phyloP scores from a whole-genome alignment of 2,329 filamentous ascomycete genomes.

The Nannizziopsis arthrosporioides region DNA sequence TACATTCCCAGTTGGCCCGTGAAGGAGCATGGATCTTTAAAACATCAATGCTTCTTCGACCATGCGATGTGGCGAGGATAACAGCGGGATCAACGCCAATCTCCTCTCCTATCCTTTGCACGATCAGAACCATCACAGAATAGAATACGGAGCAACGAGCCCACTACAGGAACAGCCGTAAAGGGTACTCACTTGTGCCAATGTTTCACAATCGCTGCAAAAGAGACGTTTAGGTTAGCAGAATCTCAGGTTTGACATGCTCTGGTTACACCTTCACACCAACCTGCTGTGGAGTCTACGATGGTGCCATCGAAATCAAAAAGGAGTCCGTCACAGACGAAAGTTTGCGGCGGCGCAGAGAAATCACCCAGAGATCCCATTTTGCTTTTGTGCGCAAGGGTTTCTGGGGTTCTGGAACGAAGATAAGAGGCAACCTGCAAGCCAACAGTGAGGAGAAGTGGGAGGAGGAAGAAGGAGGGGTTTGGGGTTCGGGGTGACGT shows the following conservation, averaged over 20 bases:
- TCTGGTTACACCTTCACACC: constrained; percentile 9
- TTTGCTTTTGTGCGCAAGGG: background rate
- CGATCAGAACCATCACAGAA: background rate
- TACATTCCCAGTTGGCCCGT: constrained; percentile 88
- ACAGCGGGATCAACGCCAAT: constrained; percentile 72
- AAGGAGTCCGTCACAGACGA: constrained; percentile 34
- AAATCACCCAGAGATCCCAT: constrained; percentile 23
- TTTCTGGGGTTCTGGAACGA: too few relatives aligned
- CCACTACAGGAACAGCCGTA: background rate
- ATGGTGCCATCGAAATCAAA: constrained; percentile 41
- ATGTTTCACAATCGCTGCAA: constrained; percentile 50
- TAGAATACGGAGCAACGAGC: background rate
- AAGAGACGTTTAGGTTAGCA: constrained; percentile 25
- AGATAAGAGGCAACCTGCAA: too few relatives aligned
- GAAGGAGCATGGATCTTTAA: constrained; percentile 67
- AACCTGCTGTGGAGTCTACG: constrained; percentile 38
- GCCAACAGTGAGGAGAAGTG: too few relatives aligned
- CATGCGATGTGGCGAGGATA: constrained; percentile 85
- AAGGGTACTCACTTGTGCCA: constrained; percentile 46
- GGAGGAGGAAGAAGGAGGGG: too few relatives aligned
- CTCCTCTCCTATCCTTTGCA: constrained; percentile 49
- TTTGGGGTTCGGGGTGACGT: too few relatives aligned
- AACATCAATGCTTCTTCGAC: constrained; percentile 76
- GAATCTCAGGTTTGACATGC: background rate
- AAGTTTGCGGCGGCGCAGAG: constrained; percentile 30